Conservation (phyloP, 768 basidiomycete species). For the Suillus placidus region DNA sequence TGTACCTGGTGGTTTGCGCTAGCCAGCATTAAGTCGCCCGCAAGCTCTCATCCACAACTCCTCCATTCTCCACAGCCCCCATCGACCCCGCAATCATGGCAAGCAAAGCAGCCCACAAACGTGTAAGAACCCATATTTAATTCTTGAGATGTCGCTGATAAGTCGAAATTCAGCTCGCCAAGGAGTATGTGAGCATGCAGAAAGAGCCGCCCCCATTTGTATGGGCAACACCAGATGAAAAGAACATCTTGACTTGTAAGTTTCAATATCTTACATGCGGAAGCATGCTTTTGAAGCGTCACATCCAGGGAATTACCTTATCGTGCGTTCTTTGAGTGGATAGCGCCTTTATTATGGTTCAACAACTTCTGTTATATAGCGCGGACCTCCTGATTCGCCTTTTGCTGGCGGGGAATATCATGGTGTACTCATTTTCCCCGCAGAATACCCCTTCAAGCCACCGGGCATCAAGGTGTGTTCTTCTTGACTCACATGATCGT, state of each 20-base stretch:
- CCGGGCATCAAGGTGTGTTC: conserved; percentile 87
- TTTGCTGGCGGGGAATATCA: conserved; percentile 94
- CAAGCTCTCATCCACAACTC: conserved; percentile 19
- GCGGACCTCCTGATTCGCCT: conserved; percentile 92
- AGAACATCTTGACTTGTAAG: conserved; percentile 95
- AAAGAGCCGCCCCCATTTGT: conserved; percentile 93
- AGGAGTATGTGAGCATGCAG: conserved; percentile 93
- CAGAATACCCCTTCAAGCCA: conserved; percentile 96
- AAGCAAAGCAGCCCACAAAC: conserved; percentile 84
- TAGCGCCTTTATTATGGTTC: conserved; percentile 6
- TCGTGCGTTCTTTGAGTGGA: conserved; percentile 53
- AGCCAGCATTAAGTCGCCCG: conserved; percentile 4
- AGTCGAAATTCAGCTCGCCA: conserved; percentile 56
- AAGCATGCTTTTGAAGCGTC: conserved; percentile 16
- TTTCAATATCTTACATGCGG: conserved; percentile 19
- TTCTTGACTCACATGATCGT: not conserved
- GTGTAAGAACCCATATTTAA: conserved; percentile 47
- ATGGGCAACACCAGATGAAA: conserved; percentile 95
- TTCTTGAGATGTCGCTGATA: conserved; percentile 19
- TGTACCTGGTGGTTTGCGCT: conserved; percentile 1
- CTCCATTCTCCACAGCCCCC: conserved; percentile 6
- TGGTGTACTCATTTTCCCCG: conserved; percentile 87
- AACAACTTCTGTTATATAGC: conserved; percentile 45
- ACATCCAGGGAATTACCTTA: conserved; percentile 88
- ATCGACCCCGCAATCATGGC: conserved; percentile 54